Percentiles rank a stretch among this genome's conserved stretches.
Conservation (phyloP, 129 eudicot species). For the Rutidosis leptorrhynchoides region DNA sequence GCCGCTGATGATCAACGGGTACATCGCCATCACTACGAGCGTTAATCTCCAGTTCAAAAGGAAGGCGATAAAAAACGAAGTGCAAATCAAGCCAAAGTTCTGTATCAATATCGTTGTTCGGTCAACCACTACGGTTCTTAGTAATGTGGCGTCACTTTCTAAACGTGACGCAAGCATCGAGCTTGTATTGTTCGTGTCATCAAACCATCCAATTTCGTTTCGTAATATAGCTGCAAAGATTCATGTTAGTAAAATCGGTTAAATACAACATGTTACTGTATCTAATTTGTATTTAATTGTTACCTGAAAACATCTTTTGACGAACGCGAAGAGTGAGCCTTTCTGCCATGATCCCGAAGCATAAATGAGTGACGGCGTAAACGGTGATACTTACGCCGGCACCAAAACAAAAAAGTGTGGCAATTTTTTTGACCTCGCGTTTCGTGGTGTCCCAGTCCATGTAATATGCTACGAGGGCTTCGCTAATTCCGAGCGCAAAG, state of each 20-base stretch:
- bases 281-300: too few species aligned
- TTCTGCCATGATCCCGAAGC: constrained; percentile 97
- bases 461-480: constrained; percentile 95
- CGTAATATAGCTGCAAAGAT: constrained; percentile 78
- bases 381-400: constrained; percentile 65
- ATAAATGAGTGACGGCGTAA: constrained; percentile 67
- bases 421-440: constrained; percentile 75
- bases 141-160: constrained; percentile 88
- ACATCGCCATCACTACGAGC: constrained; percentile 80
- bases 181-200: constrained; percentile 79
- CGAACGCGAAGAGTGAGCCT: constrained; percentile 97
- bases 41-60: constrained; percentile 92
- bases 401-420: constrained; percentile 77
- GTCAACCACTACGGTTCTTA: constrained; percentile 84
- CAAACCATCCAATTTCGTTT: constrained; percentile 98
- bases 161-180: constrained; percentile 93
- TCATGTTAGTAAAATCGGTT: not conserved
- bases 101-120: constrained; percentile 80
- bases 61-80: constrained; percentile 89
- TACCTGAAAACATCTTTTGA: constrained; percentile 95
- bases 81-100: constrained; percentile 74
- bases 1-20: constrained; percentile 89
- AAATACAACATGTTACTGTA: too few species aligned
- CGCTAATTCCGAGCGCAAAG: constrained; percentile 95
- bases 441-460: constrained; percentile 96